Conservation (phyloP, 768 basidiomycete species). For the Albatrellus ellisii region DNA sequence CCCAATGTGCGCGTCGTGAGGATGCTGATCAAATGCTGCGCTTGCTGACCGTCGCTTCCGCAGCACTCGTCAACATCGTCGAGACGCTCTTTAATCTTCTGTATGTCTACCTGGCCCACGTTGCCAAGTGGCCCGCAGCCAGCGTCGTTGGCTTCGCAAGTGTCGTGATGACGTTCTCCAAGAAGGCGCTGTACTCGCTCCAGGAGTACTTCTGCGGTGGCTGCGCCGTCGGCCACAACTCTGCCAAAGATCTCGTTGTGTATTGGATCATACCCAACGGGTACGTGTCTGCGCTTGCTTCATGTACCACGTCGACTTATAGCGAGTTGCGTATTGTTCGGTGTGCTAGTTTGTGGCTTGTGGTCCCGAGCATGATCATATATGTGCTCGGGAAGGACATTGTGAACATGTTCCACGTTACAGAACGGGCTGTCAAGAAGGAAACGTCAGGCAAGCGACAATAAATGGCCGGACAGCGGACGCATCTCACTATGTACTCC, state of each 20-base stretch:
- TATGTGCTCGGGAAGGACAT: conserved; percentile 53
- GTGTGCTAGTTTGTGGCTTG: conserved; percentile 53
- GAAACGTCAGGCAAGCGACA: conserved; percentile 22
- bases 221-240: conserved; percentile 70
- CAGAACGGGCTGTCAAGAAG: conserved; percentile 18
- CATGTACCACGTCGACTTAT: background rate
- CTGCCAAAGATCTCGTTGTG: conserved; percentile 31
- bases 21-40: background rate
- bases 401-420: conserved; percentile 25
- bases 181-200: conserved; percentile 72
- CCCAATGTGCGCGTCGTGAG: conserved; percentile 58
- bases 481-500: too few species aligned
- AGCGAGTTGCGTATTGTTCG: background rate
- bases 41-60: background rate
- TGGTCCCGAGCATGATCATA: conserved; percentile 53
- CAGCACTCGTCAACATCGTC: conserved; percentile 68
- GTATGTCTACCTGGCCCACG: conserved; percentile 69
- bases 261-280: conserved; percentile 74
- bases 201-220: conserved; percentile 71
- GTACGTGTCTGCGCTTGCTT: too few species aligned
- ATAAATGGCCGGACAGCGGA: too few species aligned
- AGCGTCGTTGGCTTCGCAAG: conserved; percentile 63
- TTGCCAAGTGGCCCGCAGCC: conserved; percentile 46
- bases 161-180: conserved; percentile 66
- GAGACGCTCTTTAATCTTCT: conserved; percentile 63